Evolutionary conservation across 805 yeast species (phyloP).

Genomic region (Citeromyces matritensis): DNA sequence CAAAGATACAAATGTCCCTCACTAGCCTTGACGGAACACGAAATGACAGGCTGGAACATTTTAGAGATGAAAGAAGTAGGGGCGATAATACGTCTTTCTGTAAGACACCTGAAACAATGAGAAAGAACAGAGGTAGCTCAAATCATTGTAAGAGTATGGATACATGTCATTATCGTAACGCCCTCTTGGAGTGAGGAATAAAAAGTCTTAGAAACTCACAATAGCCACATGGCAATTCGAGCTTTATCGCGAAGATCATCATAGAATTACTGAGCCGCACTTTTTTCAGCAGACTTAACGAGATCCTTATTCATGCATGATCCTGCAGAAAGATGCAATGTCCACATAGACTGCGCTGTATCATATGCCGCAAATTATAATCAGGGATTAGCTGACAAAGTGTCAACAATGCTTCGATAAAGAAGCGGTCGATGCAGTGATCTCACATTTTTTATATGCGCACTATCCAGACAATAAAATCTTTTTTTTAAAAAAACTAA

Average conservation of each 20-base stretch:
- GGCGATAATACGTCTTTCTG: slow-evolving; percentile 70
- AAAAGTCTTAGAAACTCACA: slow-evolving; percentile 80
- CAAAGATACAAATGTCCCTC: slow-evolving; percentile 89
- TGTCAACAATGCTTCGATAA: too few species aligned
- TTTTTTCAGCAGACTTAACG: too few species aligned
- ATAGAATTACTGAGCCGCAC: slow-evolving; percentile 73
- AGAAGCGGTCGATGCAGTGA: too few species aligned
- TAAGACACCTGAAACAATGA: slow-evolving; percentile 78
- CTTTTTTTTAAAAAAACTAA: too few species aligned
- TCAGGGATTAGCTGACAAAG: too few species aligned
- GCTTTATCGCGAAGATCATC: slow-evolving; percentile 89
- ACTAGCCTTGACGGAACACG: slow-evolving; percentile 87
- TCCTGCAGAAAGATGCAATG: too few species aligned
- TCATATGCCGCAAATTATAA: too few species aligned
- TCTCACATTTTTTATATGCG: too few species aligned
- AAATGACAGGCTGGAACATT: slow-evolving; percentile 70
- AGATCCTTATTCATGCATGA: too few species aligned
- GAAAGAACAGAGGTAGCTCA: too few species aligned
- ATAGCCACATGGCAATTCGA: slow-evolving; percentile 87
- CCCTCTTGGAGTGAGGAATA: slow-evolving; percentile 95
- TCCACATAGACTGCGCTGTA: too few species aligned
- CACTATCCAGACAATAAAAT: too few species aligned
- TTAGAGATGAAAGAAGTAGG: slow-evolving; percentile 75
- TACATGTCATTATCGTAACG: slow-evolving; percentile 96
- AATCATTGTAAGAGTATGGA: slow-evolving; percentile 59